phyloP scores from a whole-genome alignment of 345 rosid genomes.

The Cardiospermum halicacabum region DNA sequence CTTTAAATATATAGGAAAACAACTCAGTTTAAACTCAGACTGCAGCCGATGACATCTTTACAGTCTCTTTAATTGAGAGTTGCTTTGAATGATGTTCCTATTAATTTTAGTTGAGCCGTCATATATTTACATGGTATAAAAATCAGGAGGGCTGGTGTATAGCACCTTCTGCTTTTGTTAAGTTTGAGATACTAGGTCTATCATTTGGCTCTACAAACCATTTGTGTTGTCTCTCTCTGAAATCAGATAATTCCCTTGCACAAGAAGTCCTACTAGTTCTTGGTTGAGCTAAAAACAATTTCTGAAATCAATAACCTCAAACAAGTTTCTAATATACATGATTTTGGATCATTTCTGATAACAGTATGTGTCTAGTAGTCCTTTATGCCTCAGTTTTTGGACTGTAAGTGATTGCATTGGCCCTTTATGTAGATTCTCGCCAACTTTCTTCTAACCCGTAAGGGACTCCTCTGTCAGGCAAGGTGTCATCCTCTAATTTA shows the following conservation, averaged over 20 bases:
- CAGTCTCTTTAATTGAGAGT: background rate
- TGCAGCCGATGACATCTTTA: background rate
- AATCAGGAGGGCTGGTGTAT: background rate
- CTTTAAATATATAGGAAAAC: background rate
- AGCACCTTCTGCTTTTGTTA: background rate
- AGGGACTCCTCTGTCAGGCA: background rate
- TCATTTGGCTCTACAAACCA: background rate
- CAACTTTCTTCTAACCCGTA: background rate
- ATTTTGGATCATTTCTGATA: background rate
- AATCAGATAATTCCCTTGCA: background rate
- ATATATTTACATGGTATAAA: background rate
- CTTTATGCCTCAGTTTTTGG: background rate
- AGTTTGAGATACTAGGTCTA: background rate
- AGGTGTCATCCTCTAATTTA: background rate
- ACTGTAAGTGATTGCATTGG: background rate
- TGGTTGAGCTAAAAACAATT: background rate
- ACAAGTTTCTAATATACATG: background rate
- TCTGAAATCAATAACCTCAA: background rate
- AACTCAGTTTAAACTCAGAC: background rate
- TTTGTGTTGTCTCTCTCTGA: too few relatives aligned
- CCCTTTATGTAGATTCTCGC: background rate
- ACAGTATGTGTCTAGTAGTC: background rate
- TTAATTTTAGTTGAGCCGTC: background rate
- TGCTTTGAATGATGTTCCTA: background rate
- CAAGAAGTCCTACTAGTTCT: background rate